These are phyloP conservation scores for Erigeron philadelphicus DNA, from an alignment of 140 eudicot species.

Conservation along the genomic window DNA sequence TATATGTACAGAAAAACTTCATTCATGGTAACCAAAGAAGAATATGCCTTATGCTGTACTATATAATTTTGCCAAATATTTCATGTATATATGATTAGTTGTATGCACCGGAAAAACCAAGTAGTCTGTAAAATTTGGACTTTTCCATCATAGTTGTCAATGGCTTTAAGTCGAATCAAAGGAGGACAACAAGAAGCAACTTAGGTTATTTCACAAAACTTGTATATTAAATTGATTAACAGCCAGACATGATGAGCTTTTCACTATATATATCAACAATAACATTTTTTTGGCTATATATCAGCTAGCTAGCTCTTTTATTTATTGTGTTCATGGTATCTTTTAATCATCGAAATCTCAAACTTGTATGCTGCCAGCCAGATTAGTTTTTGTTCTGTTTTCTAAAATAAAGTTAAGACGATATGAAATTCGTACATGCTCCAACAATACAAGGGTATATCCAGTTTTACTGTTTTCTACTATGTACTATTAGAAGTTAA, in stretches of 20 bases:
- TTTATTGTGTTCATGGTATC: not conserved
- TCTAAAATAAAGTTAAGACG: not conserved
- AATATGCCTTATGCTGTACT: conserved; percentile 12
- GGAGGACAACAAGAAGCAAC: not conserved
- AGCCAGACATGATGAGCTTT: conserved; percentile 4
- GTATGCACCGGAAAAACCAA: not conserved
- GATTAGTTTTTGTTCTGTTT: not conserved
- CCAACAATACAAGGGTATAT: not conserved
- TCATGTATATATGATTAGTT: not conserved
- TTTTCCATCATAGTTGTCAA: not conserved
- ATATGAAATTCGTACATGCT: not conserved
- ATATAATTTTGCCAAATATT: not conserved
- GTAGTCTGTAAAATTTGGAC: not conserved
- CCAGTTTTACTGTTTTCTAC: not conserved
- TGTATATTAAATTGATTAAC: not conserved
- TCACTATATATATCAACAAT: too few relatives aligned
- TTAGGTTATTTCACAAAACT: not conserved
- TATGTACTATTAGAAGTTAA: not conserved
- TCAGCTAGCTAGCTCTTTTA: not conserved
- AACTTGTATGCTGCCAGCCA: not conserved
- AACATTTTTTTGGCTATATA: not conserved
- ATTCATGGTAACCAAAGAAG: conserved; percentile 3
- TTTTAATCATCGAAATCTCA: conserved; percentile 10
- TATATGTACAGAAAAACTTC: not conserved
- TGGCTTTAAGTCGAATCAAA: not conserved